These are phyloP conservation scores for Sarocladium strictum DNA, from an alignment of 2,329 filamentous ascomycete species.

Conservation along the genomic window DNA sequence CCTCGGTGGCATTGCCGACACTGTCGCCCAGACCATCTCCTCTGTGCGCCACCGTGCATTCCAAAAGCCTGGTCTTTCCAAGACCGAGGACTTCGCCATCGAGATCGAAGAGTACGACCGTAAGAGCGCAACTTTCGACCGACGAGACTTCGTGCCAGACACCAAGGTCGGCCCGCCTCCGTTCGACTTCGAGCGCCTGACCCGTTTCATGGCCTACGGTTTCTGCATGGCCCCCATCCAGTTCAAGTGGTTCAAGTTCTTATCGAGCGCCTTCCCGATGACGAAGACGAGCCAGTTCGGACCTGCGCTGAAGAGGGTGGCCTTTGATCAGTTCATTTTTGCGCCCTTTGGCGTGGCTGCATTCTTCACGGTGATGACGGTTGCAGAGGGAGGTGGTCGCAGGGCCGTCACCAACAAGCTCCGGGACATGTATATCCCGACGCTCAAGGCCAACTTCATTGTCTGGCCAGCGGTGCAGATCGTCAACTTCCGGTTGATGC, in stretches of 20 bases:
- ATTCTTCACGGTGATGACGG: conserved; percentile 96
- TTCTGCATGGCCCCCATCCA: conserved; percentile 94
- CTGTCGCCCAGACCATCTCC: conserved; percentile 88
- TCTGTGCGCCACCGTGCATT: conserved; percentile 65
- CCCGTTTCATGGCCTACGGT: conserved; percentile 94
- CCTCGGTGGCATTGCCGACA: conserved; percentile 91
- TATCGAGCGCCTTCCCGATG: conserved; percentile 77
- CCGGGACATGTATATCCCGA: conserved; percentile 87
- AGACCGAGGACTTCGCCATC: conserved; percentile 71
- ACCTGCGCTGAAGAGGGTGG: conserved; percentile 83
- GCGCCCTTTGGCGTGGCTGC: conserved; percentile 78
- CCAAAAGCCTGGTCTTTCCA: conserved; percentile 49
- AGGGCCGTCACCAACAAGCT: conserved; percentile 79
- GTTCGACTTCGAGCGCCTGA: conserved; percentile 93
- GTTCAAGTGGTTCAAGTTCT: conserved; percentile 91
- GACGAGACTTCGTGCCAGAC: conserved; percentile 60
- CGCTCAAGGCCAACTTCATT: conserved; percentile 90
- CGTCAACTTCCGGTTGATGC: conserved; percentile 92
- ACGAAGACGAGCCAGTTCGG: conserved; percentile 67
- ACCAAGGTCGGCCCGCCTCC: conserved; percentile 62
- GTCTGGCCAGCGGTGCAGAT: conserved; percentile 96
- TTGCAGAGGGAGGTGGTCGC: conserved; percentile 85
- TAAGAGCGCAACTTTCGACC: conserved; percentile 65
- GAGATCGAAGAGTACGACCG: conserved; percentile 84
- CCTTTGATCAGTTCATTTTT: conserved; percentile 88